These are phyloP conservation scores for Ustilago bromivora DNA, from an alignment of 1,284 basidiomycete species.

Conservation along the genomic window DNA sequence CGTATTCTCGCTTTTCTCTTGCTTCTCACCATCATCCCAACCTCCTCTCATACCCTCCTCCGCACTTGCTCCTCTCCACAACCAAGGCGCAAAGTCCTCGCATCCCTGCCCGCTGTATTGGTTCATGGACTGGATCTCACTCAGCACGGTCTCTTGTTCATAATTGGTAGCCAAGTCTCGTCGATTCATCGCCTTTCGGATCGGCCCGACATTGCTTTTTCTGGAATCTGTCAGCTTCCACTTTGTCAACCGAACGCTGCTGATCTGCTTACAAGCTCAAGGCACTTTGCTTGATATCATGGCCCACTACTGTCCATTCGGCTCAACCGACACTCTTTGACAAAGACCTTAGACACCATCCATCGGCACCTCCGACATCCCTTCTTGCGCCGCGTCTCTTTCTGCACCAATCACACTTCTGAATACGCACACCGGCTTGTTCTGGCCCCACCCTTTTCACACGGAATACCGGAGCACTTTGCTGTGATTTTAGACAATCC, in stretches of 20 bases:
- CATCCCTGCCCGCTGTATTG: not conserved
- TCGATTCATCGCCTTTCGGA: no score
- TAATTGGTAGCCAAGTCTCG: no score
- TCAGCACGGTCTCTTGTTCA: not conserved
- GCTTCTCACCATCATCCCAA: not conserved
- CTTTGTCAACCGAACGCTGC: no score
- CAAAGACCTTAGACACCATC: not conserved
- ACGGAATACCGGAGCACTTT: not conserved
- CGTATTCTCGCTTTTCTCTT: not conserved
- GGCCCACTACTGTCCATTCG: not conserved
- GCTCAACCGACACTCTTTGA: no score
- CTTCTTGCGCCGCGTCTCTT: not conserved
- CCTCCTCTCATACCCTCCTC: not conserved
- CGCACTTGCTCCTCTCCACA: not conserved
- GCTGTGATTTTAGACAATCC: not conserved
- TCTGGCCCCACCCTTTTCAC: no score
- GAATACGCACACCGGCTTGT: no score
- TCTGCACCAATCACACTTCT: conserved; percentile 4
- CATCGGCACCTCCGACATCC: not conserved
- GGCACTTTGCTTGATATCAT: no score
- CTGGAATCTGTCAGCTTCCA: no score
- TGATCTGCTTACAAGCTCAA: no score
- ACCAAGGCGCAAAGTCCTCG: not conserved
- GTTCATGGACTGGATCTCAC: not conserved
- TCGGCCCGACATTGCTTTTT: no score